These are phyloP conservation scores for Talaromyces funiculosus DNA, from an alignment of 2,329 filamentous ascomycete genomes.

Conservation along the genomic window DNA sequence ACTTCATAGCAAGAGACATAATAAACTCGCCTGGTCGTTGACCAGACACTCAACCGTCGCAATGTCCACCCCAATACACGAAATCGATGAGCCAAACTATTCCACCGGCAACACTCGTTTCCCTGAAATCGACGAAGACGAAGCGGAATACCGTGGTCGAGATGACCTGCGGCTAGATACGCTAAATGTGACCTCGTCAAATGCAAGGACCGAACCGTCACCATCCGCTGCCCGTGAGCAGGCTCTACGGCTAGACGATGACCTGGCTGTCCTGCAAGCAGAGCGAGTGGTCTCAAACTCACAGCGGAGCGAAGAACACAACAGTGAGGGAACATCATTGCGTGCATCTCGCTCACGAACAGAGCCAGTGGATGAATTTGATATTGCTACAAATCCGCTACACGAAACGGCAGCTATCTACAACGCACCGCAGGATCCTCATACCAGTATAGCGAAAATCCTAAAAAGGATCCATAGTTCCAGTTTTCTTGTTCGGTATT, in stretches of 20 bases:
- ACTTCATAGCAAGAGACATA: neutral
- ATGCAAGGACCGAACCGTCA: slow-evolving; percentile 32
- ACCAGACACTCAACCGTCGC: neutral
- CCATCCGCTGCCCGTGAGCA: slow-evolving; percentile 56
- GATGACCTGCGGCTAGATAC: slow-evolving; percentile 5
- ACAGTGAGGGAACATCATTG: slow-evolving; percentile 41
- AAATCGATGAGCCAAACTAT: slow-evolving; percentile 11
- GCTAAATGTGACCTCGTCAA: neutral
- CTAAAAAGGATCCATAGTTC: slow-evolving; percentile 62
- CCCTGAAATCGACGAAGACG: neutral
- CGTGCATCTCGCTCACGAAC: slow-evolving; percentile 49
- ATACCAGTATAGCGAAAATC: slow-evolving; percentile 56
- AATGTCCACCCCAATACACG: slow-evolving; percentile 12
- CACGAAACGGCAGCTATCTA: slow-evolving; percentile 63
- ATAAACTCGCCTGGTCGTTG: neutral
- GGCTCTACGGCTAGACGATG: slow-evolving; percentile 58
- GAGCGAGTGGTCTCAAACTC: slow-evolving; percentile 54
- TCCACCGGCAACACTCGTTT: neutral
- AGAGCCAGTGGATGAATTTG: slow-evolving; percentile 60
- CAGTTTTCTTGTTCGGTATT: slow-evolving; percentile 62
- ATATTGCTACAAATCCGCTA: slow-evolving; percentile 61
- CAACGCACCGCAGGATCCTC: slow-evolving; percentile 58
- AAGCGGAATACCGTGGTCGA: neutral
- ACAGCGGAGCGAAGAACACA: slow-evolving; percentile 29
- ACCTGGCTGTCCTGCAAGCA: slow-evolving; percentile 59